Conservation (phyloP, 257 asterid species). For the Knoxia roxburghii region DNA sequence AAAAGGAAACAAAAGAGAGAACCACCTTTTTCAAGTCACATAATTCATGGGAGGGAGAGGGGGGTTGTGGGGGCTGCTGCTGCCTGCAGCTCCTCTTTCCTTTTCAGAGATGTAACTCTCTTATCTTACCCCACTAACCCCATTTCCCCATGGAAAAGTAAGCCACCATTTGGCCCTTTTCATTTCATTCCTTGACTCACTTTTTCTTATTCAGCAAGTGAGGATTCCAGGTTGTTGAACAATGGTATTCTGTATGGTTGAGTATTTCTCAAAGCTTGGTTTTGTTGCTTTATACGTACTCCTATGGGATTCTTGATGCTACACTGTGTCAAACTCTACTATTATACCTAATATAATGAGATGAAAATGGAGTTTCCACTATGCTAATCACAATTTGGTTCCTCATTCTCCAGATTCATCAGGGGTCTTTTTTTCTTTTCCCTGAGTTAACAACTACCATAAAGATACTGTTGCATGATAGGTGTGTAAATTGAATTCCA, state of each 20-base stretch:
- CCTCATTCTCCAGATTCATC: not conserved
- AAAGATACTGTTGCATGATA: constrained; percentile 3
- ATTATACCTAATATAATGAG: constrained; percentile 7
- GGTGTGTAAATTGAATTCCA: constrained; percentile 13
- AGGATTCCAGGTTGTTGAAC: constrained; percentile 57
- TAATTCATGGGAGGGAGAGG: constrained; percentile 5
- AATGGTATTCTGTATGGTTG: constrained; percentile 24
- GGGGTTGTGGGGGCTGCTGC: not conserved
- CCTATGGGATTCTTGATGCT: constrained; percentile 47
- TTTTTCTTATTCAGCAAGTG: constrained; percentile 69
- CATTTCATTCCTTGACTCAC: constrained; percentile 17
- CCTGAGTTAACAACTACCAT: too few species aligned
- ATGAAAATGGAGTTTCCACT: not conserved
- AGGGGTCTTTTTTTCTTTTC: not conserved
- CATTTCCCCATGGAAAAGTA: constrained; percentile 35
- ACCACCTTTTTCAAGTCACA: constrained; percentile 19
- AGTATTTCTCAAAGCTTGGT: constrained; percentile 34
- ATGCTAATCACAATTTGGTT: constrained; percentile 2
- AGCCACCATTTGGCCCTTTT: constrained; percentile 39
- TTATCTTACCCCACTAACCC: constrained; percentile 13
- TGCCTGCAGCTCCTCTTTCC: constrained; percentile 51
- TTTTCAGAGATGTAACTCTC: constrained; percentile 40
- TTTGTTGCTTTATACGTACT: constrained; percentile 70
- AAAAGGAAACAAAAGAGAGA: constrained; percentile 47
- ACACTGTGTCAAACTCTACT: constrained; percentile 17